These are phyloP conservation scores for Dictyostelium intermedium DNA, from an alignment of 78 protist genomes.

Conservation along the genomic window DNA sequence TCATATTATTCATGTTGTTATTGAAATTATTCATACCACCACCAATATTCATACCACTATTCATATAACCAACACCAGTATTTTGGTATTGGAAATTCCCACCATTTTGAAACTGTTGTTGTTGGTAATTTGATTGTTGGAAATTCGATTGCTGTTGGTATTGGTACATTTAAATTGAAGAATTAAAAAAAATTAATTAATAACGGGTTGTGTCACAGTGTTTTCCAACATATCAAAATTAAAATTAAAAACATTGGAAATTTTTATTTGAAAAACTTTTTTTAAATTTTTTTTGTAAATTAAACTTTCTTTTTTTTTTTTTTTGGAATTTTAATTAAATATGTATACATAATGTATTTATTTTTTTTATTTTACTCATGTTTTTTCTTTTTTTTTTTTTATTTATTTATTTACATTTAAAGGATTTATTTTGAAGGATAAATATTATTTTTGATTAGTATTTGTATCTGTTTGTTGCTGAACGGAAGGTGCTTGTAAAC, in stretches of 20 bases:
- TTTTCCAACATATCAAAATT: no score
- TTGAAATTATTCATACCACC: background rate
- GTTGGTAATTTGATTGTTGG: conserved; percentile 23
- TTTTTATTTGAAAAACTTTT: no score
- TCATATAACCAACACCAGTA: background rate
- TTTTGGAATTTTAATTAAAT: no score
- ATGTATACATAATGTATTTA: background rate
- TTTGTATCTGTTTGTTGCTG: background rate
- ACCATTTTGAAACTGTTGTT: conserved; percentile 10
- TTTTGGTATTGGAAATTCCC: background rate
- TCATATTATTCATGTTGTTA: no score
- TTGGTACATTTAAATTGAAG: background rate
- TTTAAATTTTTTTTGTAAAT: no score
- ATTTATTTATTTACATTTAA: background rate
- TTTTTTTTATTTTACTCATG: background rate
- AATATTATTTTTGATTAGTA: background rate
- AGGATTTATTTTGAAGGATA: background rate
- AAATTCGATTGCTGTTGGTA: background rate
- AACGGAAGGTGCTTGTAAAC: background rate
- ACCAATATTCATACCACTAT: background rate
- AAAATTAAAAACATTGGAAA: background rate
- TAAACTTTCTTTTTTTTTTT: no score
- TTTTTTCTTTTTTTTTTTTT: no score
- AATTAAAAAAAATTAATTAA: background rate
- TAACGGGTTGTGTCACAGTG: no score